Evolutionary conservation across 2,329 filamentous ascomycete genomes (phyloP).

Genomic region (Phyllosticta citriasiana): DNA sequence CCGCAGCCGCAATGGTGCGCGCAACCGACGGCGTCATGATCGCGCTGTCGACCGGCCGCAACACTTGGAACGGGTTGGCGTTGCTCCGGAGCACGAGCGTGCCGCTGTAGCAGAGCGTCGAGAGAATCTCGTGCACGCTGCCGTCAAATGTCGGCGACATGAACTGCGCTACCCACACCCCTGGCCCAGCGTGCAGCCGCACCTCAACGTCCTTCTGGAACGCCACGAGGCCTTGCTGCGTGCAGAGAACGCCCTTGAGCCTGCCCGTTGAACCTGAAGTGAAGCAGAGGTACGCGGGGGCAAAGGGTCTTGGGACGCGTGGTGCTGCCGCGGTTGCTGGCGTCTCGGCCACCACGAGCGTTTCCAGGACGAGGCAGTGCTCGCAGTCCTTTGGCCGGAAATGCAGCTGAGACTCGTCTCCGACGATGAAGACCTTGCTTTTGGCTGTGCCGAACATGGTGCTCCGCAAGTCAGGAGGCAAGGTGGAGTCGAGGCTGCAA

Average conservation of each 20-base stretch:
- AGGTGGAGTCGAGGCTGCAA: constrained; percentile 14
- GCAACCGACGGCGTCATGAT: constrained; percentile 34
- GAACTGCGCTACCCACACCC: constrained; percentile 28
- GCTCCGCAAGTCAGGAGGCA: constrained; percentile 16
- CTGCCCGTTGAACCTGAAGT: constrained; percentile 36
- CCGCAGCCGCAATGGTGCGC: constrained; percentile 19
- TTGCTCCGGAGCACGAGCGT: constrained; percentile 26
- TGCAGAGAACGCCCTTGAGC: constrained; percentile 24
- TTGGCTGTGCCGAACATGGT: constrained; percentile 16
- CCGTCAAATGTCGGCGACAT: constrained; percentile 37
- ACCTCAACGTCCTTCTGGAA: constrained; percentile 26
- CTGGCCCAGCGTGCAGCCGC: constrained; percentile 25
- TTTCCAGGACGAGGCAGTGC: constrained; percentile 15
- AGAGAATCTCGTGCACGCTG: constrained; percentile 35
- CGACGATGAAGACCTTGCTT: constrained; percentile 19
- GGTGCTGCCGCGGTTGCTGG: background rate
- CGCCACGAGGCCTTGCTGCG: constrained; percentile 27
- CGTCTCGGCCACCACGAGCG: constrained; percentile 2
- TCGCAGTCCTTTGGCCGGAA: constrained; percentile 10
- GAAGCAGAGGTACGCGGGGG: constrained; percentile 32
- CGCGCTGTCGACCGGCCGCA: constrained; percentile 21
- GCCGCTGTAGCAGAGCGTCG: constrained; percentile 30
- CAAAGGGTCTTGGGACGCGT: constrained; percentile 4
- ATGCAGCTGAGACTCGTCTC: constrained; percentile 5
- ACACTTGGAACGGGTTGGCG: constrained; percentile 21